Percentiles rank a stretch among this genome's conserved stretches.
Conservation (phyloP, 768 basidiomycete species). For the Suillus discolor region DNA sequence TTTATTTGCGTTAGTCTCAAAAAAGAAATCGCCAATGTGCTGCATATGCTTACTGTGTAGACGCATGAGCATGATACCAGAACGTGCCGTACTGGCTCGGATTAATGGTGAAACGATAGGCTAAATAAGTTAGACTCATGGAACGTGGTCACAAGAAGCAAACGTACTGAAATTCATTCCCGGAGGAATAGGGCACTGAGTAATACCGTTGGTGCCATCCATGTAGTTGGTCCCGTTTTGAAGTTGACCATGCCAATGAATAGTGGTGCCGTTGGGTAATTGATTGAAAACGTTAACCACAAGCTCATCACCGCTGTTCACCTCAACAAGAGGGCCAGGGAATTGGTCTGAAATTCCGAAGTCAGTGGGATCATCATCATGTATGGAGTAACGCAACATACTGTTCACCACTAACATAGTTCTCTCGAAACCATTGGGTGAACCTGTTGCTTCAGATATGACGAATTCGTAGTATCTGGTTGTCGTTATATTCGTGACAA, state of each 20-base stretch:
- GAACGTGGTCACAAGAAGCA: too few relatives aligned
- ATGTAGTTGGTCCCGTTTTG: conserved; percentile 51
- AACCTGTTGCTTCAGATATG: conserved; percentile 38
- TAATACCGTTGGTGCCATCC: conserved; percentile 49
- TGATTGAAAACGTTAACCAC: conserved; percentile 38
- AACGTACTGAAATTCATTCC: conserved; percentile 40
- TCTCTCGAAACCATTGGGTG: conserved; percentile 44
- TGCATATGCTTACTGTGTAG: conserved; percentile 23
- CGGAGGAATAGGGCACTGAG: conserved; percentile 57
- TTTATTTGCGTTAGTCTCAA: conserved; percentile 19
- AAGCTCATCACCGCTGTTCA: conserved; percentile 37
- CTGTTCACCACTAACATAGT: conserved; percentile 52
- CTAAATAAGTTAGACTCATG: conserved; percentile 13
- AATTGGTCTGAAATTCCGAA: conserved; percentile 29
- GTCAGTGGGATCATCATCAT: conserved; percentile 8
- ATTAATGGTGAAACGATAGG: conserved; percentile 44
- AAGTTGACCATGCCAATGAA: conserved; percentile 39
- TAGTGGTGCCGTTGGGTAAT: conserved; percentile 33
- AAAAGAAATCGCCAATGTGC: conserved; percentile 15
- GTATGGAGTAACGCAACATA: conserved; percentile 11
- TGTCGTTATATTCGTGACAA: conserved; percentile 31
- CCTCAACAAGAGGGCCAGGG: conserved; percentile 36
- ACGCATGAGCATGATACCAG: conserved; percentile 50
- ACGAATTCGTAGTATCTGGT: conserved; percentile 48
- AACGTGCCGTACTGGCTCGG: conserved; percentile 45